Percentiles rank a stretch among this genome's conserved stretches.
phyloP scores from a whole-genome alignment of 2,329 filamentous ascomycete genomes.

The Penicillium polonicum region DNA sequence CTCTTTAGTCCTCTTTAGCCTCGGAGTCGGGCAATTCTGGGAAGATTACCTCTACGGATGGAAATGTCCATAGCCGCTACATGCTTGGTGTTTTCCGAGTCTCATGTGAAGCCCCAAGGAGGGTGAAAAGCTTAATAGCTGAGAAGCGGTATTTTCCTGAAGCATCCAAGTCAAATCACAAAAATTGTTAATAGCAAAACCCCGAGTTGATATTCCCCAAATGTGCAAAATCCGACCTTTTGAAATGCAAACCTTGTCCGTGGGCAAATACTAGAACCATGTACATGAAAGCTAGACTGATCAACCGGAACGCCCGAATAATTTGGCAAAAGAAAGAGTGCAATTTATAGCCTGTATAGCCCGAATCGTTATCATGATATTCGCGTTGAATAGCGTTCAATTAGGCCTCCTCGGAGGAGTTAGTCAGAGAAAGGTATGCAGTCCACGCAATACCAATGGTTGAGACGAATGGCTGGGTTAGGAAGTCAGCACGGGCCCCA shows the following conservation, averaged over 20 bases:
- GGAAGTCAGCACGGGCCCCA: slow-evolving; percentile 7
- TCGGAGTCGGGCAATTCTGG: slow-evolving; percentile 29
- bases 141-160: not conserved
- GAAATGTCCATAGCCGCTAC: slow-evolving; percentile 23
- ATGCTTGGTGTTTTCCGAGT: not conserved
- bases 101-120: slow-evolving; percentile 1
- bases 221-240: slow-evolving; percentile 15
- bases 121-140: not conserved
- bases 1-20: slow-evolving; percentile 20
- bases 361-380: slow-evolving; percentile 18
- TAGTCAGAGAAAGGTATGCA: slow-evolving; percentile 88
- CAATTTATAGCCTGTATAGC: slow-evolving; percentile 11
- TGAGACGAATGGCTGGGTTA: slow-evolving; percentile 81
- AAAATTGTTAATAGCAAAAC: not conserved
- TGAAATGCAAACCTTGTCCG: slow-evolving; percentile 16
- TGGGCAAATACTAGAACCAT: slow-evolving; percentile 11
- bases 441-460: slow-evolving; percentile 97
- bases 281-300: slow-evolving; percentile 16
- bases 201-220: slow-evolving; percentile 8
- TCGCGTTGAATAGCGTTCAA: slow-evolving; percentile 5
- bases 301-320: slow-evolving; percentile 19
- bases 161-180: slow-evolving; percentile 7
- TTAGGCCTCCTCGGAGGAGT: slow-evolving; percentile 72
- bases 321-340: slow-evolving; percentile 9
- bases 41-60: slow-evolving; percentile 24